These are phyloP conservation scores for Saxophila tyrrhenica DNA, from an alignment of 495 filamentous ascomycete genomes.

Conservation along the genomic window DNA sequence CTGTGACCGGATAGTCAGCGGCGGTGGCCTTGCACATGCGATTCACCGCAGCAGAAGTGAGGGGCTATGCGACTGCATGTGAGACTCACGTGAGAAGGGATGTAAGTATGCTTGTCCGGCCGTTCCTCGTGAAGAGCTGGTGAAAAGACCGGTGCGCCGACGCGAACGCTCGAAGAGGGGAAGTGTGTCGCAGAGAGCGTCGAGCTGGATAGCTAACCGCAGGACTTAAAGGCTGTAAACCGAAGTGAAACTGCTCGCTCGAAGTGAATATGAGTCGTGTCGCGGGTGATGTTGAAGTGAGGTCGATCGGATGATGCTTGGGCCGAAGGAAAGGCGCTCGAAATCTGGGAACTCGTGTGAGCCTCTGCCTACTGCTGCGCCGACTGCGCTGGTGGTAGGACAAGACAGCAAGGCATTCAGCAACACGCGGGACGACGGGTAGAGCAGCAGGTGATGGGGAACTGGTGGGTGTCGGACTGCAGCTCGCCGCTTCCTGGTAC, in stretches of 20 bases:
- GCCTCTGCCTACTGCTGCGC: neutral
- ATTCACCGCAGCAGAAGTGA: neutral
- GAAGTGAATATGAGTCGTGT: neutral
- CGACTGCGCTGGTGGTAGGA: neutral
- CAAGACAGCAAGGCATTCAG: conserved; percentile 6
- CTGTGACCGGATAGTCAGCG: neutral
- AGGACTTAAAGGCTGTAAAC: neutral
- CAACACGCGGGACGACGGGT: neutral
- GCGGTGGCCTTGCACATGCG: neutral
- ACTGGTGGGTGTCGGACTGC: neutral
- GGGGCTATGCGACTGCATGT: neutral
- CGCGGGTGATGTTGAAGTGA: too few species aligned
- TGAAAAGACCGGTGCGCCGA: neutral
- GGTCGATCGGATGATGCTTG: too few species aligned
- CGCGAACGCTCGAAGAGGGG: neutral
- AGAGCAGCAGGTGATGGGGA: neutral
- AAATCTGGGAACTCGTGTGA: conserved; percentile 1
- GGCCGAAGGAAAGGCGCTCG: conserved; percentile 2
- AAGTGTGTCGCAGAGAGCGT: neutral
- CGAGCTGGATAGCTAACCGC: neutral
- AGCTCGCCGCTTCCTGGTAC: neutral
- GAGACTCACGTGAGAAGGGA: conserved; percentile 14
- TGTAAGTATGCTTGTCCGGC: conserved; percentile 21
- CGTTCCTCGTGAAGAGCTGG: conserved; percentile 13
- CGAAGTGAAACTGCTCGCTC: neutral